Base-by-base conservation (phyloP, 495 filamentous ascomycete species). In the Talaromyces proteolyticus region DNA sequence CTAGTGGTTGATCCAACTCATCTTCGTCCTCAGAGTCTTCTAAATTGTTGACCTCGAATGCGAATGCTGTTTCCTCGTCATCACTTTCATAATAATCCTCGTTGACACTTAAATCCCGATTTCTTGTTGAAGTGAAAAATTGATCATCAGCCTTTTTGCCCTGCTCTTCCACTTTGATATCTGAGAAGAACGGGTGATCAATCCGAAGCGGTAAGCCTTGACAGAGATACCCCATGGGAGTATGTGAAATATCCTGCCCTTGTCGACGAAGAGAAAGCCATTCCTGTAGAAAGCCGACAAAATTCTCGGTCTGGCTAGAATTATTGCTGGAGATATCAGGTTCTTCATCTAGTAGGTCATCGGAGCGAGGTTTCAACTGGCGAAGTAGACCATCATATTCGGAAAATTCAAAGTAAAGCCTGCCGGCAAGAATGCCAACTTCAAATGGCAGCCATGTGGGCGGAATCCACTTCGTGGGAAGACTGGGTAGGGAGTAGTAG, bases 171-270 rank as follows among this genome's bases (percentile, higher is more conserved):
- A 16, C 16, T 41, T 37, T 29, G 11, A 18, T 47, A 26, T 6
- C 34, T n/a, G 47, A 57, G 61, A 79, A 78, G 57, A 80, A 78
- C 0, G 74, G 67, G 50, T 74, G 73, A 11, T 61, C 61, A 34
- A 46, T 36, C 8, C 53, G 59, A n/a, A 81, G 61, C 10, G 55
- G 57, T 53, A 65, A 62, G 1, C 70, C 73, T 0, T 69, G 70
- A 40, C 72, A 76, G 6, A 82, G 61, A 51, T 74, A 75, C 0
- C 78, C 78, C 69, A 82, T 77, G 1, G 76, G 79, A 0, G 78
- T 82, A 29, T 79, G 73, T 20, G 60, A 52, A 14, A 79, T 65
- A 43, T 80, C 72, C 26, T 78, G 75, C 2, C 74, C 74, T 44
- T 76, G 74, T 16, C 75, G 69, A 3, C 73, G 64, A 7, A 77